Evolutionary conservation across 148 eudicot species (phyloP), one percentile per base, ranked within the genome.

Genomic region (Cornus kousa): DNA sequence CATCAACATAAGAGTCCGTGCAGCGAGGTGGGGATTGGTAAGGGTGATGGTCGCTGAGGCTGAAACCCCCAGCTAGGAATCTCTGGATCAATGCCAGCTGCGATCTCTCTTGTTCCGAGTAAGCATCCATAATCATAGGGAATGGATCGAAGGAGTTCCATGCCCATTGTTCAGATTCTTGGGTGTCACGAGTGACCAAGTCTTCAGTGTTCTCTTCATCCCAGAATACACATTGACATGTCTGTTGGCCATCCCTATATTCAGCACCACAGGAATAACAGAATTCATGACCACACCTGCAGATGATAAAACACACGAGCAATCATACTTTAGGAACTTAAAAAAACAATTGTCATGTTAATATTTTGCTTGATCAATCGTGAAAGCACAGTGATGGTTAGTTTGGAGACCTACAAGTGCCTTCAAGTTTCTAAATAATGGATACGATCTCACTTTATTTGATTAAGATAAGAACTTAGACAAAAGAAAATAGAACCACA

Each of bases 21-120:
- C 92, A 89, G 14, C 80, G 88, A 9, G 94, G 90, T 13, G 98
- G 88, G 59, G 90, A 87, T 74, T 89, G 96, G 71, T 82, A 74
- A 68, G 93, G 85, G 24, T 84, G 81, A 66, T 92, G 93, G 76
- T 94, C 98, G 9, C 89, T 85, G 40, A 92, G 70, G 65, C 91
- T 84, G 77, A 94, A 92, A 73, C 96, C 94, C 24, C 98, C 98
- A 0, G 89, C 87, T 35, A 94, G 91, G 83, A 92, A 94, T 83
- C 94, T 87, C 76, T 94, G 98, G 81, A 94, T 94, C 66, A 94
- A 86, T 23, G 97, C 97, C 77, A 94, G 87, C 80, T 94, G 98
- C 9, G 97, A 94, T 78, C 97, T 85, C 84, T 94, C 98, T 85
- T 94, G 91, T 22, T 94, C 97, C 1, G 98, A 86, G 82, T 91